Conservation (phyloP, 1,139 yeast species). For the Yamadazyma siamensis region DNA sequence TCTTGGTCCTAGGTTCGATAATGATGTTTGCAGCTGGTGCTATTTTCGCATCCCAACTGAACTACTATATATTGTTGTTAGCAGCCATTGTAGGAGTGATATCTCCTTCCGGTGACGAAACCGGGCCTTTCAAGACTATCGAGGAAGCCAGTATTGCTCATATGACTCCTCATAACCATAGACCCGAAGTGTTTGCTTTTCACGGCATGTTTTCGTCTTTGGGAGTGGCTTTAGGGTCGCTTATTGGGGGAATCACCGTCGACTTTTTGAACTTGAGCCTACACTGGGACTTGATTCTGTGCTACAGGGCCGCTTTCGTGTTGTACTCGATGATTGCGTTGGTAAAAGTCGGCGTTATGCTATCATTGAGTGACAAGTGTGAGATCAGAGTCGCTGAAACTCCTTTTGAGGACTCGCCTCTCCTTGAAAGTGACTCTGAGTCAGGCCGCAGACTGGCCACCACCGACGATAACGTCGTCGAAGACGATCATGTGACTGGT, state of each 20-base stretch:
- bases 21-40: constrained; percentile 73
- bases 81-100: constrained; percentile 65
- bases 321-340: constrained; percentile 57
- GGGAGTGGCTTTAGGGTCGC: constrained; percentile 77
- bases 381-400: constrained; percentile 32
- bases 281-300: constrained; percentile 30
- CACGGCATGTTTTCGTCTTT: constrained; percentile 64
- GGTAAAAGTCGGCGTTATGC: constrained; percentile 51
- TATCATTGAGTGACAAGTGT: constrained; percentile 51
- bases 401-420: constrained; percentile 5
- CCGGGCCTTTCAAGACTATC: constrained; percentile 87
- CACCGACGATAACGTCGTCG: background rate
- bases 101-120: constrained; percentile 89
- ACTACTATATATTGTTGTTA: constrained; percentile 51
- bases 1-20: constrained; percentile 61
- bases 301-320: constrained; percentile 59
- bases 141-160: constrained; percentile 88
- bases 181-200: constrained; percentile 76
- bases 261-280: constrained; percentile 35
- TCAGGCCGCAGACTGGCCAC: background rate
- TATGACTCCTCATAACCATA: constrained; percentile 58
- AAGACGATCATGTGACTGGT: background rate
- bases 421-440: constrained; percentile 4
- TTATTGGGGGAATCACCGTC: constrained; percentile 58
- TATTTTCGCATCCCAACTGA: constrained; percentile 49